These are phyloP conservation scores for Pulveroboletus sp. DNA, from an alignment of 768 basidiomycete species.

Conservation along the genomic window DNA sequence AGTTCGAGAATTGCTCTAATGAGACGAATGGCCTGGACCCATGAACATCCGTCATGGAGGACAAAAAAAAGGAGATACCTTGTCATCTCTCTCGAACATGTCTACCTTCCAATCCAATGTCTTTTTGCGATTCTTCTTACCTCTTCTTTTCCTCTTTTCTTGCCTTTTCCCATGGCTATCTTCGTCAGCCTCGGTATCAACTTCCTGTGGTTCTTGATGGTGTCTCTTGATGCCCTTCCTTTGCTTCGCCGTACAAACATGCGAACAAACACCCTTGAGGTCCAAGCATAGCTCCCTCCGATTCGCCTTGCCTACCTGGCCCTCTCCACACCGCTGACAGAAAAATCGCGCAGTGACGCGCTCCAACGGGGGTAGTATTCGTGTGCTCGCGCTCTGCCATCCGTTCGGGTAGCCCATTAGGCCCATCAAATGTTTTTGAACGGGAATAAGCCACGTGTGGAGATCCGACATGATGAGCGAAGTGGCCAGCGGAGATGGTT, in stretches of 20 bases:
- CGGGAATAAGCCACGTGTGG: conserved; percentile 43
- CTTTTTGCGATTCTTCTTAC: conserved; percentile 13
- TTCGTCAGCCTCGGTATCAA: not conserved
- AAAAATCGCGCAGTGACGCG: conserved; percentile 55
- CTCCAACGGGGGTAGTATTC: conserved; percentile 49
- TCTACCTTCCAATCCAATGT: conserved; percentile 42
- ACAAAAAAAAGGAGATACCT: conserved; percentile 34
- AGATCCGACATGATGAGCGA: conserved; percentile 43
- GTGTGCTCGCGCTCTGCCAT: conserved; percentile 49
- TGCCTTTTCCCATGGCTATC: conserved; percentile 20
- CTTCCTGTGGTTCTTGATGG: not conserved
- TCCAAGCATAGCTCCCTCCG: conserved; percentile 45
- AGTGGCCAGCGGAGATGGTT: conserved; percentile 27
- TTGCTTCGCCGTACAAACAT: conserved; percentile 40
- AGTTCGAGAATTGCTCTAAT: conserved; percentile 37
- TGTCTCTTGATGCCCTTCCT: not conserved
- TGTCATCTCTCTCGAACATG: conserved; percentile 55
- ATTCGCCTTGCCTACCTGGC: conserved; percentile 32
- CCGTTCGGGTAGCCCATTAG: conserved; percentile 43
- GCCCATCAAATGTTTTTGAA: conserved; percentile 40
- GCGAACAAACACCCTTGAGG: conserved; percentile 54
- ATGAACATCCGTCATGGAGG: not conserved
- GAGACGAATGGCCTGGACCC: conserved; percentile 43
- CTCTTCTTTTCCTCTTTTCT: not conserved
- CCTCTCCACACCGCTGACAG: conserved; percentile 46